Evolutionary conservation across 2,329 filamentous ascomycete genomes (phyloP).

Genomic region (Fusarium pseudocircinatum): DNA sequence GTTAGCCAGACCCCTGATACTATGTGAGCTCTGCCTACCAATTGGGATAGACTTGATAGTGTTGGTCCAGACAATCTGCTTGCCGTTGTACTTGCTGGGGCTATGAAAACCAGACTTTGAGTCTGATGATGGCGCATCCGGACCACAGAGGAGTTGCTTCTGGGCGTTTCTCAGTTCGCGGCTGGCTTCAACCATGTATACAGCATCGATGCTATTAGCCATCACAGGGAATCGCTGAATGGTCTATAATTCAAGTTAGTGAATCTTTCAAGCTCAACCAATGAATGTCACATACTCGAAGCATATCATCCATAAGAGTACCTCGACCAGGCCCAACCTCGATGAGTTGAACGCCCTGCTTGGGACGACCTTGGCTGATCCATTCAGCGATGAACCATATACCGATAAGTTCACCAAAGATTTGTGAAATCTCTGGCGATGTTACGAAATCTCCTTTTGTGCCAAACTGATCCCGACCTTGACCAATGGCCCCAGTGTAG

Average conservation of each 20-base stretch:
- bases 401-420: constrained; percentile 94
- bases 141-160: constrained; percentile 82
- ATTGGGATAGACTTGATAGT: constrained; percentile 84
- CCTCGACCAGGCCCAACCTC: constrained; percentile 94
- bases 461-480: constrained; percentile 88
- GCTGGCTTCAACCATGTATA: constrained; percentile 97
- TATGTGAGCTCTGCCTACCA: constrained; percentile 54
- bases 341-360: constrained; percentile 83
- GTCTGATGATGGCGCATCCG: constrained; percentile 71
- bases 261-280: neutral
- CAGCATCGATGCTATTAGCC: constrained; percentile 78
- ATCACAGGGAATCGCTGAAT: constrained; percentile 85
- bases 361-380: constrained; percentile 85
- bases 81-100: constrained; percentile 76
- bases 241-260: constrained; percentile 63
- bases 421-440: constrained; percentile 95
- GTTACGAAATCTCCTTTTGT: constrained; percentile 94
- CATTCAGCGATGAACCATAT: constrained; percentile 97
- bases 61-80: constrained; percentile 90
- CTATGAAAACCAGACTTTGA: constrained; percentile 79
- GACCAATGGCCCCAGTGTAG: constrained; percentile 79
- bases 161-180: constrained; percentile 79
- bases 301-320: constrained; percentile 95
- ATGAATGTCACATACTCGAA: constrained; percentile 70
- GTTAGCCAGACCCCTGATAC: constrained; percentile 1